Evolutionary conservation across 768 basidiomycete genomes (phyloP).

Genomic region (Galerina sulciceps): DNA sequence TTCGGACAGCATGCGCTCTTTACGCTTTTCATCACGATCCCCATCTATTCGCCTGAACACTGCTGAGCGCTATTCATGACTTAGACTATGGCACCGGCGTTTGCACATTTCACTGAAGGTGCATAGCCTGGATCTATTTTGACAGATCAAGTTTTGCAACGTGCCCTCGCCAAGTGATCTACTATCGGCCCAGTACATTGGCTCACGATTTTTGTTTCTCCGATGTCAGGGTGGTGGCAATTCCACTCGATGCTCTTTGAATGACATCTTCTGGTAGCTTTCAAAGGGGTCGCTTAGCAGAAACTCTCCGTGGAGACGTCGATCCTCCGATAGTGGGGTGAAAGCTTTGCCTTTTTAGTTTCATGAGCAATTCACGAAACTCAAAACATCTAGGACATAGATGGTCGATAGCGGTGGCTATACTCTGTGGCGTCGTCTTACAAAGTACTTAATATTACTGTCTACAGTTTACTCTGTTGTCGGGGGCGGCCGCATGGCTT

Average conservation of each 20-base stretch:
- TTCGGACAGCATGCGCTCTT: not conserved
- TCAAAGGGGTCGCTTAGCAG: not conserved
- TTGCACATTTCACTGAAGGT: not conserved
- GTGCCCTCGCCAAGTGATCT: constrained; percentile 20
- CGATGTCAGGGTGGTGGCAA: constrained; percentile 13
- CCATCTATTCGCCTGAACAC: constrained; percentile 13
- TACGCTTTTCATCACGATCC: not conserved
- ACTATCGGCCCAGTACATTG: constrained; percentile 13
- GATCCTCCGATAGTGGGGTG: constrained; percentile 10
- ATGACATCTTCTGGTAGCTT: not conserved
- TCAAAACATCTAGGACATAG: not conserved
- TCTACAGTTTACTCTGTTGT: not conserved
- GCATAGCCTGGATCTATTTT: constrained; percentile 9
- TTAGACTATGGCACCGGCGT: constrained; percentile 6
- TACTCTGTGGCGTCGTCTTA: constrained; percentile 14
- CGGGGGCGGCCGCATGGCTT: constrained; percentile 12
- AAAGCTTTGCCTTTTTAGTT: not conserved
- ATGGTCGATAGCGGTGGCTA: constrained; percentile 22
- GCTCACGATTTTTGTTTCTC: constrained; percentile 23
- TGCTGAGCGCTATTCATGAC: constrained; percentile 20
- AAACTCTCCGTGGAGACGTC: not conserved
- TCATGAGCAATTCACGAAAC: constrained; percentile 4
- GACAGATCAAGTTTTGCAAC: constrained; percentile 24
- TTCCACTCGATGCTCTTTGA: constrained; percentile 1
- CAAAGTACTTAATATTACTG: not conserved